Conservation (phyloP, 2,329 filamentous ascomycete genomes). For the Corinectria fuckeliana region DNA sequence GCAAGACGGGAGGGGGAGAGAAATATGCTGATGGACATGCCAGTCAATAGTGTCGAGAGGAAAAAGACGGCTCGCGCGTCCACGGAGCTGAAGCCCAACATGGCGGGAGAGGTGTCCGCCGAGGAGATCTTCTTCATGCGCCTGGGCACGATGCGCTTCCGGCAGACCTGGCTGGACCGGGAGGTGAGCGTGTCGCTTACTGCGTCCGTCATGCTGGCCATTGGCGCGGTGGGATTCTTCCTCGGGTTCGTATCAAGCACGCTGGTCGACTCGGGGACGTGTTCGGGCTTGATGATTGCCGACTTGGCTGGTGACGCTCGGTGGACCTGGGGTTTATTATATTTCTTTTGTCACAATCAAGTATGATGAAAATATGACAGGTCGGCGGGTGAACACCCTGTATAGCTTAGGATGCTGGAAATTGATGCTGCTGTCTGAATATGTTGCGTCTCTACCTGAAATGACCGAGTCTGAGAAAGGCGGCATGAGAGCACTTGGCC, state of each 20-base stretch:
- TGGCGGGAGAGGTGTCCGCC: conserved; percentile 20
- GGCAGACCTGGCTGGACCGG: conserved; percentile 23
- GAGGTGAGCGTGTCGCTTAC: conserved; percentile 30
- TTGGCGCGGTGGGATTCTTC: conserved; percentile 24
- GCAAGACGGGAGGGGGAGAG: neutral
- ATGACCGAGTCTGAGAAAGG: too few relatives aligned
- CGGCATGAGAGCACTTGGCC: too few relatives aligned
- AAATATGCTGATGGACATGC: neutral
- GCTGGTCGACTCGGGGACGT: conserved; percentile 18
- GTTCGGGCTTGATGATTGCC: neutral
- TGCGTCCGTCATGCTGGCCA: conserved; percentile 27
- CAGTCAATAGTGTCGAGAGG: conserved; percentile 31
- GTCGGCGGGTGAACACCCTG: neutral
- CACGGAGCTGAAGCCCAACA: conserved; percentile 22
- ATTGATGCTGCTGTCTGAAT: conserved; percentile 15
- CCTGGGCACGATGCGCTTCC: conserved; percentile 17
- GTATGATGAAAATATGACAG: neutral
- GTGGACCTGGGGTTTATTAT: neutral
- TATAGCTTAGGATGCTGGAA: neutral
- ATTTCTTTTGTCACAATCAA: conserved; percentile 4
- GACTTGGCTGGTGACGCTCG: neutral
- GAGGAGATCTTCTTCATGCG: conserved; percentile 32
- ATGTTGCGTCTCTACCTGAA: too few relatives aligned
- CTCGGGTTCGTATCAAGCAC: conserved; percentile 25
- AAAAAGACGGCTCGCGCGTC: conserved; percentile 23